Conservation (phyloP, 257 asterid genomes). For the Cinchona pubescens region DNA sequence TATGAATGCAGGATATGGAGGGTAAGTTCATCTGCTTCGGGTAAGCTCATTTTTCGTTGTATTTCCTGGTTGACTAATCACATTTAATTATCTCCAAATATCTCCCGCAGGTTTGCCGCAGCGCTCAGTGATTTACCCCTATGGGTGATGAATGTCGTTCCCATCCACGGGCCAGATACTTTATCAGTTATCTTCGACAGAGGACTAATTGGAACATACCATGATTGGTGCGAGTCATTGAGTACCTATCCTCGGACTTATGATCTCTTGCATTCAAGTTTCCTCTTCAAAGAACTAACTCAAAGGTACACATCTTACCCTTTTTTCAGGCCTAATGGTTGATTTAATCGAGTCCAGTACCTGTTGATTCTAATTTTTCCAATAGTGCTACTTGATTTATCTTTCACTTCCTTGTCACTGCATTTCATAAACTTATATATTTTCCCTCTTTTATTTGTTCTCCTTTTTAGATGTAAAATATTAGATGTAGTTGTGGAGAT, state of each 20-base stretch:
- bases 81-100: neutral
- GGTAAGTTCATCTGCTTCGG: slow-evolving; percentile 46
- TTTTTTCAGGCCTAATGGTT: neutral
- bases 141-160: slow-evolving; percentile 94
- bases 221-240: slow-evolving; percentile 97
- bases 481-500: slow-evolving; percentile 72
- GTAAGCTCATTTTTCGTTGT: neutral
- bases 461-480: slow-evolving; percentile 65
- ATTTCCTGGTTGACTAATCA: neutral
- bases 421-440: neutral
- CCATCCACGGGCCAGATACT: slow-evolving; percentile 67
- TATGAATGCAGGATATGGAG: slow-evolving; percentile 94
- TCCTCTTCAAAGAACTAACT: slow-evolving; percentile 62
- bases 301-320: slow-evolving; percentile 48
- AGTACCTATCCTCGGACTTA: slow-evolving; percentile 88
- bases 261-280: slow-evolving; percentile 87
- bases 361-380: neutral
- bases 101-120: slow-evolving; percentile 68
- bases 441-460: no score
- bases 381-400: neutral
- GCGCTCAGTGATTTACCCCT: slow-evolving; percentile 58
- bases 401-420: neutral
- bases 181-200: slow-evolving; percentile 71
- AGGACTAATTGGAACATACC: slow-evolving; percentile 87
- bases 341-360: neutral